A percentile compares a stretch with the other conserved stretches of the same genome.
Conservation (phyloP, 2,329 filamentous ascomycete genomes). For the Coleophoma cylindrospora region DNA sequence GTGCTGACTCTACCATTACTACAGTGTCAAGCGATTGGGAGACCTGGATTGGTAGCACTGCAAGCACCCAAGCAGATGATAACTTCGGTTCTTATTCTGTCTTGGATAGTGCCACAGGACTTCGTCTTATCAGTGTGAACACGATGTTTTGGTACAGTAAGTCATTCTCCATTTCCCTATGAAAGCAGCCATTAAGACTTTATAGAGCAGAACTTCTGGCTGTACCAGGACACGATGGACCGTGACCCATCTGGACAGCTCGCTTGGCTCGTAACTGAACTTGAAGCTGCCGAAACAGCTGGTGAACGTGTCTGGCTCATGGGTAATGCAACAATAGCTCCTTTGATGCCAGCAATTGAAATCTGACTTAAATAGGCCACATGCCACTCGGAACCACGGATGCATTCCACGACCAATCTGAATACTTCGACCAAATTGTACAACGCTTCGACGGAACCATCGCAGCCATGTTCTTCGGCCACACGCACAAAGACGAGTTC, state of each 20-base stretch:
- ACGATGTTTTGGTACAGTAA: constrained; percentile 34
- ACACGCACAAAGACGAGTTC: constrained; percentile 29
- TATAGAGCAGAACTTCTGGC: constrained; percentile 29
- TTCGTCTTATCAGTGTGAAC: constrained; percentile 36
- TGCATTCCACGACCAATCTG: constrained; percentile 30
- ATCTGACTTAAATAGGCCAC: neutral
- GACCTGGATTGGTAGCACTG: constrained; percentile 25
- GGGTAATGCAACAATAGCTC: constrained; percentile 2
- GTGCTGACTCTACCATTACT: neutral
- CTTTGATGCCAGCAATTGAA: too few relatives aligned
- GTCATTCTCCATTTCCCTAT: neutral
- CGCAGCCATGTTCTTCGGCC: constrained; percentile 27
- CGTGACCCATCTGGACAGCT: constrained; percentile 31
- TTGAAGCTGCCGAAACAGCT: constrained; percentile 30
- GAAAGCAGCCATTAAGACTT: neutral
- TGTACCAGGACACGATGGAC: constrained; percentile 31
- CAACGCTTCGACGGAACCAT: constrained; percentile 25
- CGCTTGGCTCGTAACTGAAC: constrained; percentile 31
- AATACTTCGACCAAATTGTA: constrained; percentile 29
- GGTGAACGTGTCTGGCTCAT: constrained; percentile 34
- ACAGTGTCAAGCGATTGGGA: constrained; percentile 6
- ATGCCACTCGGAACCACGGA: constrained; percentile 28
- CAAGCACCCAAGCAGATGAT: constrained; percentile 18
- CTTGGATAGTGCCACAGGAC: constrained; percentile 22
- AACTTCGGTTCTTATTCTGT: constrained; percentile 31